Evolutionary conservation across 2,329 filamentous ascomycete genomes (phyloP).

Genomic region (Scorias spongiosa): DNA sequence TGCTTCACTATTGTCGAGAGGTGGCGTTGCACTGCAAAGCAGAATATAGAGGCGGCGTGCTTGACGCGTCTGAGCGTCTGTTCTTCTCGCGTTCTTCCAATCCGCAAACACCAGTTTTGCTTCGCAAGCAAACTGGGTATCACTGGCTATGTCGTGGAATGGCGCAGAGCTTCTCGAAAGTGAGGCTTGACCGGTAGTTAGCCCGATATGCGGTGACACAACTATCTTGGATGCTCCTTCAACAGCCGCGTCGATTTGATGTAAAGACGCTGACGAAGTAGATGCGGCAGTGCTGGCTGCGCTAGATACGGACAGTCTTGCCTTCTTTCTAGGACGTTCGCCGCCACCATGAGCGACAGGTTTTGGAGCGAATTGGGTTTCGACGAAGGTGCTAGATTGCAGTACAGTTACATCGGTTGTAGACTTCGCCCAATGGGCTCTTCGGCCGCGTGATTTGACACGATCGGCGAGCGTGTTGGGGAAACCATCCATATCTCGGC

Average conservation of each 20-base stretch:
- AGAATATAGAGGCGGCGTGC: conserved; percentile 11
- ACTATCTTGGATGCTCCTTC: background rate
- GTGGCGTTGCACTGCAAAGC: conserved; percentile 11
- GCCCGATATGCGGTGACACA: background rate
- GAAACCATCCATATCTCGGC: background rate
- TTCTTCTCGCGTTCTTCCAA: background rate
- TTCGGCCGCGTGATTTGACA: background rate
- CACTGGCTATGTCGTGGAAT: background rate
- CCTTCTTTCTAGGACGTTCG: background rate
- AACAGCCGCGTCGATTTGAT: background rate
- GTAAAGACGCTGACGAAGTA: background rate
- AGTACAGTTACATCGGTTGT: background rate
- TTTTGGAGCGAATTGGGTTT: no score
- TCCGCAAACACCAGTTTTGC: background rate
- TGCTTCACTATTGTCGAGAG: conserved; percentile 8
- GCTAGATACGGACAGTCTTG: background rate
- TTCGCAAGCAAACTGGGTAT: background rate
- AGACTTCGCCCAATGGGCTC: background rate
- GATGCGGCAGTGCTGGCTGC: background rate
- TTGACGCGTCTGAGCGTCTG: conserved; percentile 5
- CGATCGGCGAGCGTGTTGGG: background rate
- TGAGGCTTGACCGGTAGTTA: background rate
- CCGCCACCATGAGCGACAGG: no score
- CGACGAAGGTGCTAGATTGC: no score
- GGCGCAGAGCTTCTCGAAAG: background rate